Evolutionary conservation across 1,284 basidiomycete genomes (phyloP), one percentile per base, ranked within the genome.

Genomic region (Grifola frondosa): DNA sequence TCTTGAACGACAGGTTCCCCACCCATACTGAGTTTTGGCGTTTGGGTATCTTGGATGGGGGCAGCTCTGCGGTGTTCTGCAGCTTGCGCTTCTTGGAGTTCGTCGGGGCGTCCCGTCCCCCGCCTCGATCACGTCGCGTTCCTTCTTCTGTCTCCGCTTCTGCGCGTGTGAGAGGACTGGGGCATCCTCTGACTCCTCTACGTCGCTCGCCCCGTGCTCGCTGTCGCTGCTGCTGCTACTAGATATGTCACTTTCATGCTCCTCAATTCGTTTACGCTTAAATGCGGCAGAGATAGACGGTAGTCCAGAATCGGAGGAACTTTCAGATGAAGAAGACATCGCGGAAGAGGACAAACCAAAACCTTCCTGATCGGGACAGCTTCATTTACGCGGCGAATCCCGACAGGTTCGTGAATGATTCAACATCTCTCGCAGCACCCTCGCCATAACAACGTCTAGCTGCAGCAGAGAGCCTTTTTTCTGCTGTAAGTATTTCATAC

Each of bases 1-100:
- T 97, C 66, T 89, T 89, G 77, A 91, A 99, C 15, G 90, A 80
- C 60, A 99, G 63, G 65, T 99, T 99, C 33, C 97, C 96, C 28
- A 98, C 84, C 91, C 96, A 99, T 26, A 99, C 75, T 3, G 90
- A 92, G 58, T 92, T 85, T 59, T 91, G 81, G 30, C 83, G 77
- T 63, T 80, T 71, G 37, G 60, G 68, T 20, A 56, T 33, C 44
- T 63, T 62, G 13, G 58, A 59, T 8, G 60, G 60, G 6, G 51
- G 46, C n/a, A 60, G 50, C 35, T 64, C 56, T 12, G 58, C 56
- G 19, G 54, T 49, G 49, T 54, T 58, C 46, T 59, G 51, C 23
- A 52, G 57, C 23, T 53, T 58, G 46, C 69, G 68, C 49, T 75
- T 77, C 60, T 78, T 77, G 41, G 53, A 38, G 1, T n/a, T n/a